These are phyloP conservation scores for Gossypium lobatum DNA, from an alignment of 441 rosid species.

Conservation along the genomic window DNA sequence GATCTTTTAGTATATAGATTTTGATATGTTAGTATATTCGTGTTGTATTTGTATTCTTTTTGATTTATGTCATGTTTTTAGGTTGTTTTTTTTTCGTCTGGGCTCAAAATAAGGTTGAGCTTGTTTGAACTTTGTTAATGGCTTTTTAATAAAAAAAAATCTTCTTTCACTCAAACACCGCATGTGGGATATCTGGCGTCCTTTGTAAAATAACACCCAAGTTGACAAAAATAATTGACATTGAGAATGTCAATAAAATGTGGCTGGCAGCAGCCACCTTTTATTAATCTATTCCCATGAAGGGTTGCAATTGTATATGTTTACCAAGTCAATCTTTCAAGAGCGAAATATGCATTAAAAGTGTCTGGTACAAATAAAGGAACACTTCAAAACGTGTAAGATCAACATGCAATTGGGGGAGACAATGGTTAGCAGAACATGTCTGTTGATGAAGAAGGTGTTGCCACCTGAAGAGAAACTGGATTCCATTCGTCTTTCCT, in stretches of 20 bases:
- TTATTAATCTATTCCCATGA: background rate
- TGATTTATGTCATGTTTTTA: background rate
- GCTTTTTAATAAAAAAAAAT: background rate
- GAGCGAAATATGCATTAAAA: background rate
- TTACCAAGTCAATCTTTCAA: background rate
- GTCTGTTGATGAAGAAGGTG: slow-evolving; percentile 31
- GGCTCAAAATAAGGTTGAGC: background rate
- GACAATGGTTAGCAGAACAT: slow-evolving; percentile 32
- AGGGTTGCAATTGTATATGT: background rate
- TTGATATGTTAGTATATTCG: background rate
- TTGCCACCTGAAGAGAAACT: slow-evolving; percentile 27
- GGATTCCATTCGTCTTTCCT: slow-evolving; percentile 36
- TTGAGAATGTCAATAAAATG: background rate
- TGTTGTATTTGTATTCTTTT: background rate
- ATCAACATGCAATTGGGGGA: background rate
- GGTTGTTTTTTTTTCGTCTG: background rate
- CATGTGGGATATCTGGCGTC: background rate
- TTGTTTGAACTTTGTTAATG: background rate
- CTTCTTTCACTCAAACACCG: background rate
- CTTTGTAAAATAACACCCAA: background rate
- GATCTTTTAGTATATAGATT: background rate
- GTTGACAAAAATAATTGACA: background rate
- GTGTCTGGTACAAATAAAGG: background rate
- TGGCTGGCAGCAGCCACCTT: background rate
- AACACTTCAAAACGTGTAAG: background rate